phyloP scores from a whole-genome alignment of 306 rosid species.

The Myrica gale region DNA sequence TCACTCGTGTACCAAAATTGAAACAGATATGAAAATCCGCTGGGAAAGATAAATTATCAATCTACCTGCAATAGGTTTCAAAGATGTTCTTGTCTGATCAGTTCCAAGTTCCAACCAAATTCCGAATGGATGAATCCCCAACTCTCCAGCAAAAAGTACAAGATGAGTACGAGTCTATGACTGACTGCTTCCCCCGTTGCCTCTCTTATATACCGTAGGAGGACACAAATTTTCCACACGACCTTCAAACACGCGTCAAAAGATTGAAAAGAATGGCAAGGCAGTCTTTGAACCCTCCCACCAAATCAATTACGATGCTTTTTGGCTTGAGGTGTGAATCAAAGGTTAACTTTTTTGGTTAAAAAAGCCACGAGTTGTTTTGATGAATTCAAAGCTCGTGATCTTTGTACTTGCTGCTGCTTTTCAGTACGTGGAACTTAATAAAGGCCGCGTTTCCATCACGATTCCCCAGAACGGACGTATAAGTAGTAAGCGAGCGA shows the following conservation, averaged over 20 bases:
- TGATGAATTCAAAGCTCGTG: constrained; percentile 55
- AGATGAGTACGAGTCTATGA: constrained; percentile 12
- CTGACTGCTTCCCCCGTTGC: background rate
- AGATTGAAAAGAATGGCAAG: constrained; percentile 20
- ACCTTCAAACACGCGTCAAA: constrained; percentile 56
- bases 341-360: constrained; percentile 29
- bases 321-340: constrained; percentile 22
- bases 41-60: background rate
- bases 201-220: constrained; percentile 1
- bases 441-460: constrained; percentile 3
- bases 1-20: background rate
- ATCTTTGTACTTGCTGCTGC: too few species aligned
- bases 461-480: too few species aligned
- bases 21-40: background rate
- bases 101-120: constrained; percentile 7
- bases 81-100: background rate
- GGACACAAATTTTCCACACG: constrained; percentile 9
- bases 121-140: constrained; percentile 9
- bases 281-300: constrained; percentile 44
- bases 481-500: background rate
- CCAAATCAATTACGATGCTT: constrained; percentile 3
- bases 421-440: background rate
- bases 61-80: constrained; percentile 24
- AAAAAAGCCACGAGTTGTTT: constrained; percentile 23
- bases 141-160: background rate